These are phyloP conservation scores for Xylona heveae DNA, from an alignment of 495 filamentous ascomycete species.

Conservation along the genomic window DNA sequence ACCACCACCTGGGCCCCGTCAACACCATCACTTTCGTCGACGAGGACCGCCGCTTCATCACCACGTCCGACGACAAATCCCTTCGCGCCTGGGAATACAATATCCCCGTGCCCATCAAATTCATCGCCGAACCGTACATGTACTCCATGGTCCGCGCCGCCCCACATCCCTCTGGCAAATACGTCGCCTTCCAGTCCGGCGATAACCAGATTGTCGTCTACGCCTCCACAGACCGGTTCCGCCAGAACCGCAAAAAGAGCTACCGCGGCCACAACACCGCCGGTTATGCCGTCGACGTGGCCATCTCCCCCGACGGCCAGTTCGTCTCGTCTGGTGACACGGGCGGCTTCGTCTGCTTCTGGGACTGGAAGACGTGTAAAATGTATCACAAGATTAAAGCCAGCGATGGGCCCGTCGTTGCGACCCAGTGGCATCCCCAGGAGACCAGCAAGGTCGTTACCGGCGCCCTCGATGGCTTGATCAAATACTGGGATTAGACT, in stretches of 20 bases:
- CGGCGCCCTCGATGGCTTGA: slow-evolving; percentile 67
- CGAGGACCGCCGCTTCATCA: slow-evolving; percentile 86
- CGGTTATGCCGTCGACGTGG: slow-evolving; percentile 79
- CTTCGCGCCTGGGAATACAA: slow-evolving; percentile 94
- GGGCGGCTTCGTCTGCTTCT: slow-evolving; percentile 80
- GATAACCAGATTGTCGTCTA: slow-evolving; percentile 98
- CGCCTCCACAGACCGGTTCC: slow-evolving; percentile 80
- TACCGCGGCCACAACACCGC: slow-evolving; percentile 92
- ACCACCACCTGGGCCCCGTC: slow-evolving; percentile 91
- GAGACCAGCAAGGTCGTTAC: slow-evolving; percentile 88
- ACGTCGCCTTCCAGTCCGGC: slow-evolving; percentile 73
- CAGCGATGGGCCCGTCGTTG: slow-evolving; percentile 56
- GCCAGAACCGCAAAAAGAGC: slow-evolving; percentile 89
- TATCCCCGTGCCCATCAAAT: slow-evolving; percentile 79
- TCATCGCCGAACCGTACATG: slow-evolving; percentile 93
- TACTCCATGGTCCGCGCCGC: slow-evolving; percentile 69
- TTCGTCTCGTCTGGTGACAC: slow-evolving; percentile 70
- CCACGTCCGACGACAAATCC: slow-evolving; percentile 90
- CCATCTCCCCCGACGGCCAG: slow-evolving; percentile 74
- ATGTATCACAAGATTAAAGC: slow-evolving; percentile 91
- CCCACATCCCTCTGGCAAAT: slow-evolving; percentile 73
- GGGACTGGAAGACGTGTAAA: slow-evolving; percentile 98
- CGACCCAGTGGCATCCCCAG: slow-evolving; percentile 80
- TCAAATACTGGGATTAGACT: slow-evolving; percentile 84
- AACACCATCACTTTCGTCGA: slow-evolving; percentile 97